These are phyloP conservation scores for Coprinopsis sp. DNA, from an alignment of 768 basidiomycete species.

Conservation along the genomic window DNA sequence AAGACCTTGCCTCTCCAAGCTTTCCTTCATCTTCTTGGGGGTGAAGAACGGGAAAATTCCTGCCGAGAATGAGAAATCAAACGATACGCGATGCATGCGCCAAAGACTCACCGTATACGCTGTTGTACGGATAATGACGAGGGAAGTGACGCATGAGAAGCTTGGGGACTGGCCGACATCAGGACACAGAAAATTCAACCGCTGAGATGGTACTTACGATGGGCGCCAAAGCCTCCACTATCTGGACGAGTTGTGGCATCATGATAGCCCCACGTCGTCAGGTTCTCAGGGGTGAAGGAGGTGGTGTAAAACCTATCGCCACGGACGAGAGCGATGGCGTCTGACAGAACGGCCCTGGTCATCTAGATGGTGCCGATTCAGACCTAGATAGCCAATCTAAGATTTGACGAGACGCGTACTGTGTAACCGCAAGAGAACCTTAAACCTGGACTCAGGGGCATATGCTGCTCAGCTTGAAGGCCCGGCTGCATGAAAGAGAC, in stretches of 20 bases:
- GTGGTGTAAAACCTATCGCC: conserved; percentile 52
- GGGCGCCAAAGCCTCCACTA: conserved; percentile 34
- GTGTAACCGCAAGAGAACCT: conserved; percentile 28
- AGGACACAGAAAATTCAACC: not conserved
- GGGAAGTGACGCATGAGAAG: conserved; percentile 43
- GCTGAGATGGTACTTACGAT: conserved; percentile 21
- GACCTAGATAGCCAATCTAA: not conserved
- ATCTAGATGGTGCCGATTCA: conserved; percentile 22
- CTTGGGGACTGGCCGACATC: conserved; percentile 30
- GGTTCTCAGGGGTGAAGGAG: conserved; percentile 42
- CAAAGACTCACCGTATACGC: conserved; percentile 39
- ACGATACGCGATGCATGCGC: too few species aligned
- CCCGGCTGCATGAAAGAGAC: conserved; percentile 18
- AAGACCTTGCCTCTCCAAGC: conserved; percentile 35
- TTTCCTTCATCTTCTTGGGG: conserved; percentile 38
- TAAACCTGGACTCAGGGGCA: conserved; percentile 25
- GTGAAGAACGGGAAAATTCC: conserved; percentile 61
- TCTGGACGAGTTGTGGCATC: conserved; percentile 41
- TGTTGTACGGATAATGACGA: conserved; percentile 39
- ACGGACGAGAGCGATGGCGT: conserved; percentile 49
- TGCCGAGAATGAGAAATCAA: too few species aligned
- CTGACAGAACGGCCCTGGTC: conserved; percentile 46
- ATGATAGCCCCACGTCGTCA: conserved; percentile 50
- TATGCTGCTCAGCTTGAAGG: conserved; percentile 29
- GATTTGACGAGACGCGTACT: conserved; percentile 12